Percentiles rank a stretch among this genome's conserved stretches.
Evolutionary conservation across 2,329 filamentous ascomycete species (phyloP).

Genomic region (Cladophialophora bantiana): DNA sequence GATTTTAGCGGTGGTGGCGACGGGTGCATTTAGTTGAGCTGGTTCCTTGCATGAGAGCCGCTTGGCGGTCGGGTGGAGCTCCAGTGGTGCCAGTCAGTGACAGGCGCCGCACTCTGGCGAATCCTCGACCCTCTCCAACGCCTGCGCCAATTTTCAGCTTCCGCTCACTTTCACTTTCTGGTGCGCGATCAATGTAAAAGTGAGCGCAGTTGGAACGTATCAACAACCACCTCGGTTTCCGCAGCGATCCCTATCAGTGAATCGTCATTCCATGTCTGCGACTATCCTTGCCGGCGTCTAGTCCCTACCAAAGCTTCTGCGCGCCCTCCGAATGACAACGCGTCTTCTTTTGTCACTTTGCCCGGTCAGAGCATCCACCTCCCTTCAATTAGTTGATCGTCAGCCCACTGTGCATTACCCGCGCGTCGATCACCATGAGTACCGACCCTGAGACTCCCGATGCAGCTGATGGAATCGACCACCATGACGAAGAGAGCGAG

Average conservation of each 20-base stretch:
- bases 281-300: not conserved
- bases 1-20: not conserved
- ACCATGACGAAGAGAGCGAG: slow-evolving; percentile 33
- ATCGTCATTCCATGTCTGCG: not conserved
- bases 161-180: slow-evolving; percentile 22
- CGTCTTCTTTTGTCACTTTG: slow-evolving; percentile 44
- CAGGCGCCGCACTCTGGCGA: slow-evolving; percentile 15
- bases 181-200: slow-evolving; percentile 8
- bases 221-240: not conserved
- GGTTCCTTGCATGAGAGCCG: slow-evolving; percentile 22
- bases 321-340: slow-evolving; percentile 25
- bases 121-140: slow-evolving; percentile 6
- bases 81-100: slow-evolving; percentile 15
- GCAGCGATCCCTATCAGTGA: not conserved
- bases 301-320: not conserved
- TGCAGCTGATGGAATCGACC: slow-evolving; percentile 23
- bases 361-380: slow-evolving; percentile 41
- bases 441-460: slow-evolving; percentile 33
- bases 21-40: slow-evolving; percentile 9
- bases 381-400: slow-evolving; percentile 10
- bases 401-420: not conserved
- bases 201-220: slow-evolving; percentile 1
- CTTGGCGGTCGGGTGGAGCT: slow-evolving; percentile 27
- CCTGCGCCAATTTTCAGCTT: slow-evolving; percentile 15
- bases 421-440: slow-evolving; percentile 29